These are phyloP conservation scores for Alternaria burnsii DNA, from an alignment of 2,329 filamentous ascomycete species.

Conservation along the genomic window DNA sequence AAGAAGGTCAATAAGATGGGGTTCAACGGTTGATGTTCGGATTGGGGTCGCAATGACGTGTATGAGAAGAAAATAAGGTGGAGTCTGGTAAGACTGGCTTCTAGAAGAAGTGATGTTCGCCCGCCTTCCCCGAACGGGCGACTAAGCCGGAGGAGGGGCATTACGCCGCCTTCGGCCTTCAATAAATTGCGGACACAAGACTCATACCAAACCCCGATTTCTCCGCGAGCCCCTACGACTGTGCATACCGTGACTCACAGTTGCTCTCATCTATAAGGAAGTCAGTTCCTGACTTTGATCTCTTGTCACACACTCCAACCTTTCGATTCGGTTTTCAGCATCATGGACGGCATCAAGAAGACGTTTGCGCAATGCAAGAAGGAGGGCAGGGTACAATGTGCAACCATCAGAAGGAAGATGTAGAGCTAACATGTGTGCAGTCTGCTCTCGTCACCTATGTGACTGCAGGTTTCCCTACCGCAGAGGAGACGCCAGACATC, in stretches of 20 bases:
- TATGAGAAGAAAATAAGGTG: constrained; percentile 4
- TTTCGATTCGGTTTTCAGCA: constrained; percentile 12
- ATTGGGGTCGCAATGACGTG: constrained; percentile 1
- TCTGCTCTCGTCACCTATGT: constrained; percentile 94
- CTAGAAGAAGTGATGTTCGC: constrained; percentile 15
- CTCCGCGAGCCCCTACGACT: constrained; percentile 13
- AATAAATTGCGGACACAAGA: constrained; percentile 32
- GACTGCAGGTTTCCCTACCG: constrained; percentile 88
- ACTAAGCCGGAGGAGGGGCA: constrained; percentile 11
- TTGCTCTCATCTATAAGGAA: constrained; percentile 16
- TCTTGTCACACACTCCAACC: constrained; percentile 1
- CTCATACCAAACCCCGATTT: constrained; percentile 21
- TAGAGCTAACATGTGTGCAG: constrained; percentile 54
- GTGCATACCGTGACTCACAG: constrained; percentile 26
- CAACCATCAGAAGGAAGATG: neutral
- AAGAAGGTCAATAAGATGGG: too few species aligned
- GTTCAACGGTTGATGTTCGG: neutral
- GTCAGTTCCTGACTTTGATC: neutral
- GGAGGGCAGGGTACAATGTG: constrained; percentile 53
- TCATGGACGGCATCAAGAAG: constrained; percentile 59
- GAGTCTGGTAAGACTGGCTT: constrained; percentile 2
- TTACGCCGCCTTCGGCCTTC: constrained; percentile 30
- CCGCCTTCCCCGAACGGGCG: constrained; percentile 2
- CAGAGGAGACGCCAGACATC: constrained; percentile 83
- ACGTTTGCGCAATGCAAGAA: constrained; percentile 61